phyloP scores from a whole-genome alignment of 441 rosid species.

The Erysimum cheiri region DNA sequence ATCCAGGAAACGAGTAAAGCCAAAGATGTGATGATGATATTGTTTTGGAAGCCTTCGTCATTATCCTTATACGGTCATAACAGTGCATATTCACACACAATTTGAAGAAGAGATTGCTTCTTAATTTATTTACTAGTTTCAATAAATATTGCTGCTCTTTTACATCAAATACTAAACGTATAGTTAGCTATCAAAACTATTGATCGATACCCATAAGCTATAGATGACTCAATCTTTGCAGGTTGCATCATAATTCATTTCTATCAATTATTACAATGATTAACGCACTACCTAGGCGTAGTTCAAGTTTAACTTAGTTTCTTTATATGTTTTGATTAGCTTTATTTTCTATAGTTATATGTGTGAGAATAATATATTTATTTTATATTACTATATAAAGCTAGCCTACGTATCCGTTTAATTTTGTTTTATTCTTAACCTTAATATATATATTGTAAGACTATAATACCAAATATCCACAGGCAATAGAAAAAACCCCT shows the following conservation, averaged over 20 bases:
- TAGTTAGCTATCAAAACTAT: neutral
- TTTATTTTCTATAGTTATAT: neutral
- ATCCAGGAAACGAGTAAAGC: constrained; percentile 6
- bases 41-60: neutral
- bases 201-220: neutral
- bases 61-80: too few species aligned
- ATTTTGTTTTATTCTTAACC: neutral
- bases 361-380: neutral
- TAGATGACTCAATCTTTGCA: neutral
- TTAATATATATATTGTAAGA: neutral
- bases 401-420: neutral
- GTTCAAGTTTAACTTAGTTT: constrained; percentile 2
- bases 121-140: neutral
- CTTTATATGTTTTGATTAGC: neutral
- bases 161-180: neutral
- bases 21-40: neutral
- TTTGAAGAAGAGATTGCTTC: neutral
- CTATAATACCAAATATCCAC: neutral
- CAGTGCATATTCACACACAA: constrained; percentile 7
- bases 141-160: neutral
- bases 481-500: neutral
- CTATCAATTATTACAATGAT: neutral
- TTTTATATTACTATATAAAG: neutral
- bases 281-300: constrained; percentile 15
- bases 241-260: neutral